phyloP scores from a whole-genome alignment of 192 early-diverging fungal genomes.

The Piromyces finnis region DNA sequence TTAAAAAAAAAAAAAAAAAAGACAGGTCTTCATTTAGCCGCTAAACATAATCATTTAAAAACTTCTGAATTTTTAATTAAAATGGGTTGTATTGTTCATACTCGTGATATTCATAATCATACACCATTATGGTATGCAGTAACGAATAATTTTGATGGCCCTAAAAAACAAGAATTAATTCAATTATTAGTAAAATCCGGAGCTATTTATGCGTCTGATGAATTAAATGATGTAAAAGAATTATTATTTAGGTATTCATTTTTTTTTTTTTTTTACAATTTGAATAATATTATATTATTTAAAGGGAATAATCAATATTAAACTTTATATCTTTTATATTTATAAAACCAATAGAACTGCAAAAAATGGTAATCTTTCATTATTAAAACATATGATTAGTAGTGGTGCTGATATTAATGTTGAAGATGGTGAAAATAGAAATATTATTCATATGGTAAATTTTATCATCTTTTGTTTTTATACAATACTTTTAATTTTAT shows the following conservation, averaged over 20 bases:
- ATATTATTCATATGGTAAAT: no score
- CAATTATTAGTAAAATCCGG: conserved; percentile 36
- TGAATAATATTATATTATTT: no score
- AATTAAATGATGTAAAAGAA: not conserved
- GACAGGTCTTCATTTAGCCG: conserved; percentile 76
- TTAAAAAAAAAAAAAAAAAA: conserved; percentile 21
- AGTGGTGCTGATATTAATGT: no score
- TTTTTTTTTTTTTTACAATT: not conserved
- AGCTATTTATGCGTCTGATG: conserved; percentile 10
- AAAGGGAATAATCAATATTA: no score
- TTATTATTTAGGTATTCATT: not conserved
- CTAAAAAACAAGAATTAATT: conserved; percentile 25
- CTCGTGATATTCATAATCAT: conserved; percentile 71
- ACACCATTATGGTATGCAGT: conserved; percentile 79
- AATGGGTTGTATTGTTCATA: conserved; percentile 79
- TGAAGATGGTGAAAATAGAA: no score
- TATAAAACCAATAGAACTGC: no score
- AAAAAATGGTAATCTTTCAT: no score
- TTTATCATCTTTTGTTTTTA: no score
- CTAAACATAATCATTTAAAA: conserved; percentile 48
- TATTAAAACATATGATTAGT: no score
- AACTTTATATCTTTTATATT: no score
- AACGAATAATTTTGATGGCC: conserved; percentile 22
- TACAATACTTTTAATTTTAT: no score
- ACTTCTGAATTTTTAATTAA: conserved; percentile 57